Percentiles rank a stretch among this genome's conserved stretches.
These are phyloP conservation scores for Euphrasia confusa DNA, from an alignment of 257 asterid species.

Conservation along the genomic window DNA sequence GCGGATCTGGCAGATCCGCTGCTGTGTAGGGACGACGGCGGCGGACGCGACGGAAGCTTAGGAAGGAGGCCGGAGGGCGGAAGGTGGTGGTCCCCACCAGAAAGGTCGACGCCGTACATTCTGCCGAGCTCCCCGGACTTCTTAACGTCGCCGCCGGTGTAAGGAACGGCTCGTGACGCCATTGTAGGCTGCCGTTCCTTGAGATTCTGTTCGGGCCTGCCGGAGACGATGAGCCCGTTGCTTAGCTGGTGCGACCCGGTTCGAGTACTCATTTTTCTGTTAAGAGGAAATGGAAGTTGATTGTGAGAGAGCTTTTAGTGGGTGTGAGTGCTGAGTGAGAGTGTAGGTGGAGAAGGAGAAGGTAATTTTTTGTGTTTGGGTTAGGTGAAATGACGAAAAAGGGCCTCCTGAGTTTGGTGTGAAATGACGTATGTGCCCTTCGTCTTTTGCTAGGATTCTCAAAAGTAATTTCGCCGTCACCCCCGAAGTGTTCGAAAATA, in stretches of 20 bases:
- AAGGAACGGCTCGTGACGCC: constrained; percentile 69
- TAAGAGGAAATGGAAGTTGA: constrained; percentile 13
- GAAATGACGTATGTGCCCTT: constrained; percentile 29
- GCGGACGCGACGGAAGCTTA: constrained; percentile 55
- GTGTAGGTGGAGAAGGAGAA: constrained; percentile 24
- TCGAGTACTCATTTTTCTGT: constrained; percentile 50
- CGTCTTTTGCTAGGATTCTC: constrained; percentile 8
- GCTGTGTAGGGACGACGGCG: constrained; percentile 56
- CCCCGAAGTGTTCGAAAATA: not conserved
- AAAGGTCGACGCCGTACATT: constrained; percentile 72
- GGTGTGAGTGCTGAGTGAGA: constrained; percentile 24
- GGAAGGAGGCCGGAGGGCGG: constrained; percentile 33
- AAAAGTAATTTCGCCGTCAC: not conserved
- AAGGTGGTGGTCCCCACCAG: constrained; percentile 46
- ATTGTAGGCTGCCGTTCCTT: constrained; percentile 70
- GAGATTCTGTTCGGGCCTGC: constrained; percentile 65
- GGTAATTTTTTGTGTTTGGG: constrained; percentile 12
- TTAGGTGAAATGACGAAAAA: constrained; percentile 33
- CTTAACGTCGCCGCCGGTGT: constrained; percentile 91
- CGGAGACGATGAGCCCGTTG: constrained; percentile 83
- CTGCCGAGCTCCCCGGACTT: constrained; percentile 86
- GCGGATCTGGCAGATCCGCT: constrained; percentile 93
- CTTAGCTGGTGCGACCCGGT: constrained; percentile 89
- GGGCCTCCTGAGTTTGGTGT: constrained; percentile 10
- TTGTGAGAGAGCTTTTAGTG: constrained; percentile 20